Conservation (phyloP, 441 rosid genomes). For the Bruguiera hainesii region DNA sequence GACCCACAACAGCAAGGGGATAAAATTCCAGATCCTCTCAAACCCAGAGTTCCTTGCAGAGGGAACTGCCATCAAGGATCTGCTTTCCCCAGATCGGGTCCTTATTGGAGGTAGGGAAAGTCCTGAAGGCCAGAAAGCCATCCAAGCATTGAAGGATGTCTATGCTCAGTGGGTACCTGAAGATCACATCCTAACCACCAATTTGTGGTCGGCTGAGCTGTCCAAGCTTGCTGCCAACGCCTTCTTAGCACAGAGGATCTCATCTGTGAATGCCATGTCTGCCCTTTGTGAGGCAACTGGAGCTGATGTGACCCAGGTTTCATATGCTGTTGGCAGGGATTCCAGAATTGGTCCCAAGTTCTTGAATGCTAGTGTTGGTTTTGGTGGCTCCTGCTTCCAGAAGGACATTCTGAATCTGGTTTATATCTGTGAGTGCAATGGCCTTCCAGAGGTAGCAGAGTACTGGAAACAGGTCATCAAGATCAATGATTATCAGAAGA, state of each 20-base stretch:
- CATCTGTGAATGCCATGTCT: conserved; percentile 79
- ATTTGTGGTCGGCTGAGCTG: conserved; percentile 85
- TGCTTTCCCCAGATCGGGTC: conserved; percentile 67
- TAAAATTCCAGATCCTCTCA: conserved; percentile 71
- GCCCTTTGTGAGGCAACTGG: conserved; percentile 85
- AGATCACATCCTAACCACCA: conserved; percentile 59
- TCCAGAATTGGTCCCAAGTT: conserved; percentile 69
- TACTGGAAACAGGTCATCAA: conserved; percentile 12
- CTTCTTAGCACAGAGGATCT: conserved; percentile 76
- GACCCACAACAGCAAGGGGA: conserved; percentile 76
- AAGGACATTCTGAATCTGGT: conserved; percentile 30
- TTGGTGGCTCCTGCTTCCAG: conserved; percentile 82
- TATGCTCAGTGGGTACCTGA: conserved; percentile 80
- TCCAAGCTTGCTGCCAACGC: conserved; percentile 84
- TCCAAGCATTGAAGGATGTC: conserved; percentile 62
- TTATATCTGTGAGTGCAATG: conserved; percentile 11
- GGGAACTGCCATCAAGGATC: conserved; percentile 78
- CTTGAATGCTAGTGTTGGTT: conserved; percentile 73
- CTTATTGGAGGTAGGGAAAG: conserved; percentile 85
- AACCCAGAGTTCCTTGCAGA: conserved; percentile 86
- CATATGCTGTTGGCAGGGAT: conserved; percentile 65
- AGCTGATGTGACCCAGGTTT: conserved; percentile 63
- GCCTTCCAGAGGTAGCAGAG: conserved; percentile 8
- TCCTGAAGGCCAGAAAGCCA: conserved; percentile 64
- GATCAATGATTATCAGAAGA: conserved; percentile 69